Conservation (phyloP, 805 yeast genomes). For the Dipodascopsis tothii region DNA sequence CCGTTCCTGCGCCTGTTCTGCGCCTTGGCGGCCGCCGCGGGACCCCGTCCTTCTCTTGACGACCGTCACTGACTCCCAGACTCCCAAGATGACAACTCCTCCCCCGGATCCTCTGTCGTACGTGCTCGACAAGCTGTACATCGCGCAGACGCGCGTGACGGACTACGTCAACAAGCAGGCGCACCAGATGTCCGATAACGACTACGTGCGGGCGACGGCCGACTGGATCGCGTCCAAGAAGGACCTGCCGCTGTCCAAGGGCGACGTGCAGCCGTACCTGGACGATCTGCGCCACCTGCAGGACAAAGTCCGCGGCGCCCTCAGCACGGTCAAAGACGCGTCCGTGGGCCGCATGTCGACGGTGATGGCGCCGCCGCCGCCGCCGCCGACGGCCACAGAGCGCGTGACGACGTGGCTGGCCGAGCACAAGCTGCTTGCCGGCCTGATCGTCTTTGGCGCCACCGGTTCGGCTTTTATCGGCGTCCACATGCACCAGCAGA, state of each 20-base stretch:
- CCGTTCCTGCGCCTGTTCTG: too few species aligned
- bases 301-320: not conserved
- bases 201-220: constrained; percentile 2
- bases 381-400: constrained; percentile 10
- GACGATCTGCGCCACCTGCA: not conserved
- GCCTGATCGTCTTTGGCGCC: constrained; percentile 13
- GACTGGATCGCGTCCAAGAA: constrained; percentile 11
- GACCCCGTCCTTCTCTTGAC: too few species aligned
- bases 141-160: constrained; percentile 8
- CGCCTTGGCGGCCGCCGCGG: too few species aligned
- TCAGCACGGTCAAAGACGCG: not conserved
- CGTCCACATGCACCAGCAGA: constrained; percentile 4
- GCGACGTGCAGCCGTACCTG: constrained; percentile 2
- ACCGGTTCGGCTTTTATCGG: constrained; percentile 11
- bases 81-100: constrained; percentile 28
- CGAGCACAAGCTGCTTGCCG: constrained; percentile 14
- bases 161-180: constrained; percentile 15
- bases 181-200: constrained; percentile 8
- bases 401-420: constrained; percentile 9
- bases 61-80: too few species aligned
- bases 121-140: constrained; percentile 16
- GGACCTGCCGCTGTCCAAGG: constrained; percentile 9
- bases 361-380: not conserved
- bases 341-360: constrained; percentile 3
- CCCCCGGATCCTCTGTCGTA: constrained; percentile 22